Conservation (phyloP, 495 filamentous ascomycete genomes). For the Penicillium goetzii region DNA sequence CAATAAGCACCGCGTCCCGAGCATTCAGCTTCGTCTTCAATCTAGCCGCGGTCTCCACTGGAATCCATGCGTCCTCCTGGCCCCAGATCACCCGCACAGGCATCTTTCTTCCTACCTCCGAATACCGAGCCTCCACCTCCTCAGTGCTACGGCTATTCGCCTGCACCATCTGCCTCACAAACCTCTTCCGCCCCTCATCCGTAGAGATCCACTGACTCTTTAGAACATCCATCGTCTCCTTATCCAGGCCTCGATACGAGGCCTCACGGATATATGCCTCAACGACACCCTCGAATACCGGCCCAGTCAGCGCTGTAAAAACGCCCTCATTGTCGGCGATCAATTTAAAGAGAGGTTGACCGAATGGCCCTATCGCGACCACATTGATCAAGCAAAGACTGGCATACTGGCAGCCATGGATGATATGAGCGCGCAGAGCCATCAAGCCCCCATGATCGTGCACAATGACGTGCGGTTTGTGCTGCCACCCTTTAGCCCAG, state of each 20-base stretch:
- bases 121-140: conserved; percentile 33
- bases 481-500: conserved; percentile 24
- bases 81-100: conserved; percentile 42
- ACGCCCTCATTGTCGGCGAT: conserved; percentile 34
- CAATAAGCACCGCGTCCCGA: conserved; percentile 31
- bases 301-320: conserved; percentile 30
- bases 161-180: conserved; percentile 36
- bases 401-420: conserved; percentile 32
- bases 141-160: conserved; percentile 32
- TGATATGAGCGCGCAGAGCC: conserved; percentile 30
- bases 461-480: conserved; percentile 37
- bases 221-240: conserved; percentile 32
- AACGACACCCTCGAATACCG: conserved; percentile 36
- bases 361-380: conserved; percentile 39
- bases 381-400: conserved; percentile 42
- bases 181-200: conserved; percentile 28
- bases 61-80: conserved; percentile 39
- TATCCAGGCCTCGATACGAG: conserved; percentile 21
- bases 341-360: conserved; percentile 37
- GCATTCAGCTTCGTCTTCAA: conserved; percentile 27
- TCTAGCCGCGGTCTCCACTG: conserved; percentile 30
- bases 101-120: conserved; percentile 30
- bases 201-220: conserved; percentile 30
- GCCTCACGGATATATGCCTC: conserved; percentile 38
- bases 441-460: conserved; percentile 42